A percentile compares a stretch with the other conserved stretches of the same genome.
Evolutionary conservation across 345 rosid genomes (phyloP).

Genomic region (Salix dunnii): DNA sequence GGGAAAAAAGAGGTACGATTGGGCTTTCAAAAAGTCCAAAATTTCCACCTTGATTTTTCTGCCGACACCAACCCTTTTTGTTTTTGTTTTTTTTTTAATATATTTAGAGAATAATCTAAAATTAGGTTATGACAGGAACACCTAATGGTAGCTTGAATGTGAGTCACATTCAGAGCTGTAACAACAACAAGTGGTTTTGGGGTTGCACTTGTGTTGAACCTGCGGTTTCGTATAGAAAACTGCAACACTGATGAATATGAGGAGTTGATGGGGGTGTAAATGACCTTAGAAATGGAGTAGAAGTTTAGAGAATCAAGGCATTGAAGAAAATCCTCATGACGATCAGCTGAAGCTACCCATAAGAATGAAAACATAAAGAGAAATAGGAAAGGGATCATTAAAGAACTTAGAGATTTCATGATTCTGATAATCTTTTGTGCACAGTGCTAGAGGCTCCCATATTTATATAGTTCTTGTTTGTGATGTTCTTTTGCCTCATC

Average conservation of each 20-base stretch:
- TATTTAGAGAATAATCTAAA: too few species aligned
- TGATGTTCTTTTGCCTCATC: too few species aligned
- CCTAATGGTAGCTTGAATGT: slow-evolving; percentile 12
- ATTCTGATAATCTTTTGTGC: neutral
- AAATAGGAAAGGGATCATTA: neutral
- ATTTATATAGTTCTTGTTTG: neutral
- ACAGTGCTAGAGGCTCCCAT: neutral
- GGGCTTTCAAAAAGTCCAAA: too few species aligned
- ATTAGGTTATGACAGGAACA: too few species aligned
- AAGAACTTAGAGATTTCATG: neutral
- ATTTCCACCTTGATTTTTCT: too few species aligned
- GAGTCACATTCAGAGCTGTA: slow-evolving; percentile 2
- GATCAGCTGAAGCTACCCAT: neutral
- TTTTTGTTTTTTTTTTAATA: too few species aligned
- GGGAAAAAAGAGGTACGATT: too few species aligned
- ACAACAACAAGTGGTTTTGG: slow-evolving; percentile 15
- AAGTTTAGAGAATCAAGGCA: slow-evolving; percentile 5
- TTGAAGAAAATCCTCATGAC: neutral
- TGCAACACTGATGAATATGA: slow-evolving; percentile 16
- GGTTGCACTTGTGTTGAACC: slow-evolving; percentile 15
- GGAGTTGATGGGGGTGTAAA: slow-evolving; percentile 1
- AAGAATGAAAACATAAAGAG: neutral
- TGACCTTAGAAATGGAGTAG: slow-evolving; percentile 7
- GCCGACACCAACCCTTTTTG: too few species aligned
- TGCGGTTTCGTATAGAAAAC: slow-evolving; percentile 7